phyloP scores from a whole-genome alignment of 2,329 filamentous ascomycete genomes.

The Tolypocladium tundrense region DNA sequence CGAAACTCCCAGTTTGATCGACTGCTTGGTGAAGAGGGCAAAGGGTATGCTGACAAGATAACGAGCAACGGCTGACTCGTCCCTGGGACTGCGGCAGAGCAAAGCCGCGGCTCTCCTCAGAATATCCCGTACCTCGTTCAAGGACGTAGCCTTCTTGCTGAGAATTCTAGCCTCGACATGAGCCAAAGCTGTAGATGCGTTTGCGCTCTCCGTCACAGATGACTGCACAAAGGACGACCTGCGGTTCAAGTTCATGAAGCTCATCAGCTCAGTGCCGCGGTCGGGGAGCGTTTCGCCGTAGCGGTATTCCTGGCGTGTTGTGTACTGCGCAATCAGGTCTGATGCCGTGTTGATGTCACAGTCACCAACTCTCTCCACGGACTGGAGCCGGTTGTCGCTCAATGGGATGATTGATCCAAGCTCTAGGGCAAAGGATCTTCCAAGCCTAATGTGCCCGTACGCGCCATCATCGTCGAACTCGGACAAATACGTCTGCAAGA shows the following conservation, averaged over 20 bases:
- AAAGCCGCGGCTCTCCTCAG: slow-evolving; percentile 77
- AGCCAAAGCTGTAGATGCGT: slow-evolving; percentile 55
- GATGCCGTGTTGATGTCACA: slow-evolving; percentile 82
- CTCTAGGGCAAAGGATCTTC: slow-evolving; percentile 87
- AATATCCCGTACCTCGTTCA: slow-evolving; percentile 68
- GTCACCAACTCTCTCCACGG: slow-evolving; percentile 65
- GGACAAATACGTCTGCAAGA: slow-evolving; percentile 92
- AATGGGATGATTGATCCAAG: slow-evolving; percentile 80
- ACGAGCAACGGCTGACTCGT: slow-evolving; percentile 71
- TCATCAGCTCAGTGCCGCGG: slow-evolving; percentile 55
- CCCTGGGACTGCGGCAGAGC: slow-evolving; percentile 65
- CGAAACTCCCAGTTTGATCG: slow-evolving; percentile 89
- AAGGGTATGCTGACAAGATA: slow-evolving; percentile 91
- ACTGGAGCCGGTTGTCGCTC: slow-evolving; percentile 76
- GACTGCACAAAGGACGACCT: slow-evolving; percentile 41
- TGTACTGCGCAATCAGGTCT: slow-evolving; percentile 95
- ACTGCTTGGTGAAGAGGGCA: slow-evolving; percentile 83
- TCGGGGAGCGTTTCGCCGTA: slow-evolving; percentile 69
- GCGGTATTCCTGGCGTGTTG: slow-evolving; percentile 89
- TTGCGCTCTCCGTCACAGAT: slow-evolving; percentile 43
- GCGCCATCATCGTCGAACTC: slow-evolving; percentile 86
- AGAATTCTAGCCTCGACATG: slow-evolving; percentile 63
- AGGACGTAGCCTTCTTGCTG: slow-evolving; percentile 57
- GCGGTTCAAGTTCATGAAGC: slow-evolving; percentile 45
- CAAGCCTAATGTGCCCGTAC: slow-evolving; percentile 85